A percentile compares a stretch with the other conserved stretches of the same genome.
Evolutionary conservation across 2,329 filamentous ascomycete species (phyloP).

Genomic region (Penicillium olsonii): DNA sequence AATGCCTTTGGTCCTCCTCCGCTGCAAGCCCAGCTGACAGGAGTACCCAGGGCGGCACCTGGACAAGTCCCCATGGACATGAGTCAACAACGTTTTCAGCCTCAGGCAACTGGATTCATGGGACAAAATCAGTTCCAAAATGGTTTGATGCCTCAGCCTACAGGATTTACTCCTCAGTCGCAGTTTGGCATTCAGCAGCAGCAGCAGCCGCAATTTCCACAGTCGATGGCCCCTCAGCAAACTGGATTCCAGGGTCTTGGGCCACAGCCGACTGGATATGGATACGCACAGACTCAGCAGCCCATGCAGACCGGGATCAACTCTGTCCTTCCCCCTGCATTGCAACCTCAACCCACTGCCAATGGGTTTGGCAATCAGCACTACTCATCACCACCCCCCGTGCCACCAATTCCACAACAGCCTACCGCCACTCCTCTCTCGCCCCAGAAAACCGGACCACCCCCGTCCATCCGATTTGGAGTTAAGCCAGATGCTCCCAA

Average conservation of each 20-base stretch:
- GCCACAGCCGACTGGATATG: constrained; percentile 58
- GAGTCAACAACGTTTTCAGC: constrained; percentile 65
- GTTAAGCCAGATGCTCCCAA: constrained; percentile 68
- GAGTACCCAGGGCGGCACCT: constrained; percentile 59
- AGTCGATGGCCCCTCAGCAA: constrained; percentile 36
- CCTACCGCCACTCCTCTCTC: constrained; percentile 64
- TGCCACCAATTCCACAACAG: constrained; percentile 61
- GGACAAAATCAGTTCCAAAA: constrained; percentile 41
- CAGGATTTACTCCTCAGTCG: constrained; percentile 48
- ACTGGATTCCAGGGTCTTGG: constrained; percentile 47
- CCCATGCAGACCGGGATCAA: constrained; percentile 51
- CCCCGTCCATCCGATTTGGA: constrained; percentile 87
- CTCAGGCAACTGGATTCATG: constrained; percentile 66
- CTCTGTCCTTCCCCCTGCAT: constrained; percentile 56
- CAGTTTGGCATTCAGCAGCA: constrained; percentile 51
- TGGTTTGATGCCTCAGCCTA: constrained; percentile 48
- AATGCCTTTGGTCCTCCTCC: constrained; percentile 73
- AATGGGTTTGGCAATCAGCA: constrained; percentile 52
- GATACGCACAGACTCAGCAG: constrained; percentile 51
- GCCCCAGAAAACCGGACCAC: constrained; percentile 80
- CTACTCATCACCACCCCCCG: constrained; percentile 52
- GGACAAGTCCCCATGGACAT: constrained; percentile 78
- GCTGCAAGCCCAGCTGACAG: constrained; percentile 82
- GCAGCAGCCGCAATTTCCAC: constrained; percentile 43
- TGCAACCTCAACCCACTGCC: constrained; percentile 53